phyloP scores from a whole-genome alignment of 805 yeast species.

The Saturnispora besseyi region DNA sequence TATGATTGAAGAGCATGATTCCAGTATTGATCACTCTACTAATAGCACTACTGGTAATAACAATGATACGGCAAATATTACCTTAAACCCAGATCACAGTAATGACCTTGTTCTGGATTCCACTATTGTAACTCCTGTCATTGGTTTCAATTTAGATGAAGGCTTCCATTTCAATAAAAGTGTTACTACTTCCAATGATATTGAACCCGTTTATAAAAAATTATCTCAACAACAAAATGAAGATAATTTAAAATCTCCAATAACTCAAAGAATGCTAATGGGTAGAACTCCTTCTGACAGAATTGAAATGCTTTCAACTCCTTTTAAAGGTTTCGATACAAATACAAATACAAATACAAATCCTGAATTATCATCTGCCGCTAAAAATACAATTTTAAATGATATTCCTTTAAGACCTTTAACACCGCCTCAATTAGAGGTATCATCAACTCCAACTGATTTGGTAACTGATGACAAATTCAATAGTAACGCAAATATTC shows the following conservation, averaged over 20 bases:
- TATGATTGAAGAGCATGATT: constrained; percentile 3
- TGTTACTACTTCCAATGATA: neutral
- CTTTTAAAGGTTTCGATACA: neutral
- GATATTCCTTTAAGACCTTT: neutral
- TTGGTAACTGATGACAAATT: neutral
- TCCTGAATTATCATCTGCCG: neutral
- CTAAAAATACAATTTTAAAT: neutral
- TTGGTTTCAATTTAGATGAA: neutral
- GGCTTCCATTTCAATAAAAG: neutral
- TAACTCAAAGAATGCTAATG: constrained; percentile 5
- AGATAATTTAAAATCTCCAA: constrained; percentile 1
- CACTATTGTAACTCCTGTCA: neutral
- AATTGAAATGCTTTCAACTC: neutral
- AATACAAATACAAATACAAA: neutral
- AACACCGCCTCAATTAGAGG: neutral
- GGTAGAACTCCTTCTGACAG: constrained; percentile 8
- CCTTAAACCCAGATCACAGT: neutral
- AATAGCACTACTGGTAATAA: neutral
- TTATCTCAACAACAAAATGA: neutral
- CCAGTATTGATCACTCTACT: neutral
- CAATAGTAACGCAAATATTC: too few species aligned
- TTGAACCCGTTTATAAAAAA: constrained; percentile 9
- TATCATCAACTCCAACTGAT: neutral
- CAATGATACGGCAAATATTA: neutral
- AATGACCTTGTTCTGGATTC: neutral